Conservation (phyloP, 2,329 filamentous ascomycete species). For the Penicillium sp. region DNA sequence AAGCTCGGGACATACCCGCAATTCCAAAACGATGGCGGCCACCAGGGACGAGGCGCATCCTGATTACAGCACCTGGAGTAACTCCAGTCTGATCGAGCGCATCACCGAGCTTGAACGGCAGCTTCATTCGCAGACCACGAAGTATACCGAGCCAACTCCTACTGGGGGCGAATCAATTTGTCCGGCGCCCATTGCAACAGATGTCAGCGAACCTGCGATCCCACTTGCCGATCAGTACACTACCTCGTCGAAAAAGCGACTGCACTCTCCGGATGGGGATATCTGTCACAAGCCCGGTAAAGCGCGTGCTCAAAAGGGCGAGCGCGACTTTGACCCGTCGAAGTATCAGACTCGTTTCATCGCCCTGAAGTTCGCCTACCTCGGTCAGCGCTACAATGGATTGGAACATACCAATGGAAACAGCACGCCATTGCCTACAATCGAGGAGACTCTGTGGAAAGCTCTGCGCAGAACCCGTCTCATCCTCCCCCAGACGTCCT, state of each 20-base stretch:
- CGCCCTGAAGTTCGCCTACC: conserved; percentile 87
- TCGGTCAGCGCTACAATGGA: conserved; percentile 86
- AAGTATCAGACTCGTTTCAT: conserved; percentile 79
- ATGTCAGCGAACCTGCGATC: conserved; percentile 18
- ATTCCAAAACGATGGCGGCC: conserved; percentile 21
- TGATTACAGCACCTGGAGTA: conserved; percentile 63
- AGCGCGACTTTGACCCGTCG: conserved; percentile 63
- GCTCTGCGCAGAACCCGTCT: conserved; percentile 75
- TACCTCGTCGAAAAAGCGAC: conserved; percentile 12
- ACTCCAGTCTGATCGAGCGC: conserved; percentile 60
- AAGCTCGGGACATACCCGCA: conserved; percentile 10
- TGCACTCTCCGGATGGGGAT: conserved; percentile 17
- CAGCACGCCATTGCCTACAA: conserved; percentile 63
- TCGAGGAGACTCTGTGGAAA: conserved; percentile 93
- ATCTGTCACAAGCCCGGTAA: conserved; percentile 19
- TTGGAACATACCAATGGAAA: conserved; percentile 79
- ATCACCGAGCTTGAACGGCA: conserved; percentile 63
- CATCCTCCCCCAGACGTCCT: conserved; percentile 62
- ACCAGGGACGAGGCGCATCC: conserved; percentile 11
- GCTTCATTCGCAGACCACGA: conserved; percentile 48
- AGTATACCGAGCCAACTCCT: conserved; percentile 18
- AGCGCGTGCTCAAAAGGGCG: conserved; percentile 37
- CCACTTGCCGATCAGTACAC: conserved; percentile 6
- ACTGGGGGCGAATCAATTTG: conserved; percentile 1
- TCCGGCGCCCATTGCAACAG: conserved; percentile 11